phyloP scores from a whole-genome alignment of 768 basidiomycete species.

The Porphyrellus cyaneotinctus region DNA sequence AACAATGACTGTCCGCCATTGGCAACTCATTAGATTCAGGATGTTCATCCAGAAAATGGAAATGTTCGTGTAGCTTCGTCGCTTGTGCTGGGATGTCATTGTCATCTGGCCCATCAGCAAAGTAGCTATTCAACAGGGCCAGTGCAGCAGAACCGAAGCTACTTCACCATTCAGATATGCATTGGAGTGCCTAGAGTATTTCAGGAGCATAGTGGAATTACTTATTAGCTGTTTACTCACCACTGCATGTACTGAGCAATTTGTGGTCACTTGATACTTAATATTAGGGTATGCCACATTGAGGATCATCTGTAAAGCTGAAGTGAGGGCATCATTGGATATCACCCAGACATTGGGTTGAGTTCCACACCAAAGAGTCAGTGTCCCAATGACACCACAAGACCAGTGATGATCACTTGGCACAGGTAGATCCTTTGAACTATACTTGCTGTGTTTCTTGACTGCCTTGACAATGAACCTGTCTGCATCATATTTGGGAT shows the following conservation, averaged over 20 bases:
- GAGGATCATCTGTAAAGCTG: background rate
- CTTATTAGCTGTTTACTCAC: background rate
- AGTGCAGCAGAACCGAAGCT: background rate
- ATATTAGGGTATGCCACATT: background rate
- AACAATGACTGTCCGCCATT: too few relatives aligned
- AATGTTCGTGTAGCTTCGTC: background rate
- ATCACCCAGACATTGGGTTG: background rate
- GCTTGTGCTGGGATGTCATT: background rate
- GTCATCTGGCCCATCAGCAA: background rate
- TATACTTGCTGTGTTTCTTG: background rate
- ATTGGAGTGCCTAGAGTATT: background rate
- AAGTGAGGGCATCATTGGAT: background rate
- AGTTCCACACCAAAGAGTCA: background rate
- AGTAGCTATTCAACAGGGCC: background rate
- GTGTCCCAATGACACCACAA: background rate
- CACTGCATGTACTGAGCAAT: background rate
- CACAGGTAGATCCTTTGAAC: background rate
- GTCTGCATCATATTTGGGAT: background rate
- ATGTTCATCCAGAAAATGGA: background rate
- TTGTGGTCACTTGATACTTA: background rate
- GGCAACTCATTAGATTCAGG: background rate
- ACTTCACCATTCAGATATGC: background rate
- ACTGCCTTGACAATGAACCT: background rate
- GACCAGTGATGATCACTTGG: background rate
- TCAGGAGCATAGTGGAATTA: background rate